Evolutionary conservation across 1,284 basidiomycete genomes (phyloP).

Genomic region (Malassezia obtusa): DNA sequence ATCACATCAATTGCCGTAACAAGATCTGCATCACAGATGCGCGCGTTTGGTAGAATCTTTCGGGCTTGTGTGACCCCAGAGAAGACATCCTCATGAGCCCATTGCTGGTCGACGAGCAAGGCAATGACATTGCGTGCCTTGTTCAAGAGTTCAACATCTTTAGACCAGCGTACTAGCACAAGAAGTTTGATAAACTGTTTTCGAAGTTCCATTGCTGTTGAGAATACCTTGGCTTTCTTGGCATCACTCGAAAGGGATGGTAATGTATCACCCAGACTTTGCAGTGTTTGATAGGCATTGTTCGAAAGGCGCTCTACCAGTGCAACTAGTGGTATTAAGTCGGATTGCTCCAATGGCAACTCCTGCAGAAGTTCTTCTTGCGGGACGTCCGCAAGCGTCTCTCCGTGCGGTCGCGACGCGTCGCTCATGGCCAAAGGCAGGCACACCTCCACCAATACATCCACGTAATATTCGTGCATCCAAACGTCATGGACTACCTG

Average conservation of each 20-base stretch:
- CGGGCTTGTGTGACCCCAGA: conserved; percentile 59
- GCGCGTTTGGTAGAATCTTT: conserved; percentile 51
- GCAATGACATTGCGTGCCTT: conserved; percentile 37
- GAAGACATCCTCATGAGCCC: conserved; percentile 67
- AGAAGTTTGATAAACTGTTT: conserved; percentile 81
- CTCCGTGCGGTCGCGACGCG: not conserved
- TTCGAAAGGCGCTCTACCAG: conserved; percentile 67
- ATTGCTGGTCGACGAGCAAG: conserved; percentile 55
- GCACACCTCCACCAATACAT: conserved; percentile 2
- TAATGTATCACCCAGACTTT: conserved; percentile 79
- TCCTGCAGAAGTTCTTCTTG: conserved; percentile 58
- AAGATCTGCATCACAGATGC: conserved; percentile 75
- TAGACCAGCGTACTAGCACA: conserved; percentile 39
- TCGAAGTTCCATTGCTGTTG: conserved; percentile 76
- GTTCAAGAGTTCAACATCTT: conserved; percentile 24
- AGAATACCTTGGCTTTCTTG: conserved; percentile 68
- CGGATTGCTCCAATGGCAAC: conserved; percentile 64
- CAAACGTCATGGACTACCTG: conserved; percentile 64
- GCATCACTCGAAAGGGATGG: conserved; percentile 72
- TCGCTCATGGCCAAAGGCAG: not conserved
- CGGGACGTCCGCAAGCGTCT: conserved; percentile 11
- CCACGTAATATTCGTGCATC: not conserved
- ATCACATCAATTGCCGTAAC: conserved; percentile 76
- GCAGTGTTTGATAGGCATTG: conserved; percentile 69
- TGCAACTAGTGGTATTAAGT: conserved; percentile 64